Conservation (phyloP, 768 basidiomycete genomes). For the Macrolepiota fuliginosa region DNA sequence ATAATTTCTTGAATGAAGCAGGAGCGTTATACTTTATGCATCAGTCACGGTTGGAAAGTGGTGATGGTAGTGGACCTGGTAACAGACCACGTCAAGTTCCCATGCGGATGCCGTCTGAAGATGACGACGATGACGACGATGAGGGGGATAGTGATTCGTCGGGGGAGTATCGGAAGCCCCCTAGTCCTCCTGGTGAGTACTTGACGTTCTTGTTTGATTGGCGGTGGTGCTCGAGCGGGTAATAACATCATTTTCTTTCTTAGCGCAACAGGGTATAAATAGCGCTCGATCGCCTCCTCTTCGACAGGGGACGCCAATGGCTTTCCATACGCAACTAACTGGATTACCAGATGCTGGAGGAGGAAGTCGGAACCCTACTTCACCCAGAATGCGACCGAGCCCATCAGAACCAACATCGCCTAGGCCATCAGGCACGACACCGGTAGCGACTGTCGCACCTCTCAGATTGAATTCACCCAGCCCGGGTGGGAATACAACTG, state of each 20-base stretch:
- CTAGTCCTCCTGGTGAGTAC: background rate
- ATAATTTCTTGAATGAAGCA: constrained; percentile 47
- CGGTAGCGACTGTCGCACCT: background rate
- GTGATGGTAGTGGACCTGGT: constrained; percentile 18
- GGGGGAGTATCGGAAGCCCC: background rate
- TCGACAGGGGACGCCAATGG: constrained; percentile 37
- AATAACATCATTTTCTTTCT: background rate
- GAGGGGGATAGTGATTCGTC: constrained; percentile 6
- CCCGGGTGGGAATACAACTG: too few species aligned
- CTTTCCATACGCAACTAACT: constrained; percentile 20
- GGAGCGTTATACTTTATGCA: constrained; percentile 72
- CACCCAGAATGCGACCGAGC: background rate
- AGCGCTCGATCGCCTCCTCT: constrained; percentile 20
- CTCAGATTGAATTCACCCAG: background rate
- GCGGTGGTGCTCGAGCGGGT: background rate
- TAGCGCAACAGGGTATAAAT: constrained; percentile 6
- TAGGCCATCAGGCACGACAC: background rate
- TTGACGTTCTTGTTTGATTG: too few species aligned
- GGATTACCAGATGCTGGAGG: too few species aligned
- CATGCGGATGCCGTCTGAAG: constrained; percentile 27
- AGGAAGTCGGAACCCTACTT: too few species aligned
- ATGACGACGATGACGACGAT: constrained; percentile 33
- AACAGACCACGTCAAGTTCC: constrained; percentile 9
- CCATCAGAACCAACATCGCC: background rate
- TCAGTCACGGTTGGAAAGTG: constrained; percentile 27